Evolutionary conservation across 495 filamentous ascomycete genomes (phyloP).

Genomic region (Gamarada debralockiae): DNA sequence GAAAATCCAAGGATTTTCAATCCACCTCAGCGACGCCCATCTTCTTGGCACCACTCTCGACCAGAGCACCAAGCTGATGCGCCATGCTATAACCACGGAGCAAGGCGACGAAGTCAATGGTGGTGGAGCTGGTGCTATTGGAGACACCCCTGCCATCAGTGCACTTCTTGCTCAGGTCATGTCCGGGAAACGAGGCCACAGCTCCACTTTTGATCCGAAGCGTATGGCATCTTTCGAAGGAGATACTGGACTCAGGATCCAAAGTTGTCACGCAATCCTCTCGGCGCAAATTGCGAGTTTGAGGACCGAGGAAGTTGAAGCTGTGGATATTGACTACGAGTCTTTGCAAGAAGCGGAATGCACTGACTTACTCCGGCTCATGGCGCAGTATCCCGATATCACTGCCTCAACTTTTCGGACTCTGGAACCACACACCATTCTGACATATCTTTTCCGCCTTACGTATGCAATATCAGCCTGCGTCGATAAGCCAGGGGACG

Average conservation of each 20-base stretch:
- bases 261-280: conserved; percentile 64
- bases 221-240: conserved; percentile 68
- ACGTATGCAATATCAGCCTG: conserved; percentile 47
- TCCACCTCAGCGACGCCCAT: conserved; percentile 64
- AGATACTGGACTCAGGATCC: conserved; percentile 68
- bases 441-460: conserved; percentile 58
- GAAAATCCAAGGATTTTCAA: conserved; percentile 69
- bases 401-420: conserved; percentile 58
- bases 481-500: conserved; percentile 45
- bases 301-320: conserved; percentile 45
- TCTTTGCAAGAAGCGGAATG: background rate
- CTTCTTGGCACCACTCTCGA: conserved; percentile 41
- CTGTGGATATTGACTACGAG: conserved; percentile 30
- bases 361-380: conserved; percentile 47
- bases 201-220: conserved; percentile 59
- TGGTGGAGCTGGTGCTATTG: background rate
- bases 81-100: conserved; percentile 56
- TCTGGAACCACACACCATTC: conserved; percentile 60
- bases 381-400: conserved; percentile 63
- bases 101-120: conserved; percentile 42
- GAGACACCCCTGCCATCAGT: conserved; percentile 53
- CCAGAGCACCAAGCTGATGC: conserved; percentile 40
- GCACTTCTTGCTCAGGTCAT: conserved; percentile 73
- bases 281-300: conserved; percentile 48
- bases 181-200: conserved; percentile 65